Evolutionary conservation across 768 basidiomycete genomes (phyloP).

Genomic region (Clitopilus passeckerianus): DNA sequence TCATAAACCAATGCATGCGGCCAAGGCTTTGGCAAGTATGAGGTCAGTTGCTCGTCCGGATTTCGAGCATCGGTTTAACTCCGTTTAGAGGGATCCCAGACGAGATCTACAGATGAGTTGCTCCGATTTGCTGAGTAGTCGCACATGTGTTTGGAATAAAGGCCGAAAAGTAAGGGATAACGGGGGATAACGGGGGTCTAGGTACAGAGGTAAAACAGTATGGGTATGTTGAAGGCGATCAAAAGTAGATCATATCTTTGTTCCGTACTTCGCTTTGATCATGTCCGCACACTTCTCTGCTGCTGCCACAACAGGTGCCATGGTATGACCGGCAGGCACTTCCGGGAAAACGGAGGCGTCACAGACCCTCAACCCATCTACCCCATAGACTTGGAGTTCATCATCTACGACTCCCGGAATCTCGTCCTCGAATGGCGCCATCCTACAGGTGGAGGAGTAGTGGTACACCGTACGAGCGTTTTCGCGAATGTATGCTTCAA

Average conservation of each 20-base stretch:
- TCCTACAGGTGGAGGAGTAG: constrained; percentile 30
- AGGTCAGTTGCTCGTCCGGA: too few relatives aligned
- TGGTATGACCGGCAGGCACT: constrained; percentile 10
- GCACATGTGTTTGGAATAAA: too few relatives aligned
- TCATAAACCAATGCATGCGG: too few relatives aligned
- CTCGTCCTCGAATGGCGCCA: constrained; percentile 22
- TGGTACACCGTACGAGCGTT: constrained; percentile 24
- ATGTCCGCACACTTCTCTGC: constrained; percentile 16
- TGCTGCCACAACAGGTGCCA: constrained; percentile 10
- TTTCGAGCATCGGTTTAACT: too few relatives aligned
- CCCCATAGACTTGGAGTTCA: constrained; percentile 15
- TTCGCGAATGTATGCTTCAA: constrained; percentile 24
- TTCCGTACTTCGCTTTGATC: background rate
- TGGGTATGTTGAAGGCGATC: background rate
- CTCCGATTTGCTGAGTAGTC: too few relatives aligned
- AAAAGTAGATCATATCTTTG: background rate
- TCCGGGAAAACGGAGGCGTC: constrained; percentile 16
- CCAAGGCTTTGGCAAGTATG: too few relatives aligned
- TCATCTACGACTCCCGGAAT: constrained; percentile 15
- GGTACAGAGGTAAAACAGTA: too few relatives aligned
- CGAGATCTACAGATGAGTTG: too few relatives aligned
- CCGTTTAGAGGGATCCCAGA: too few relatives aligned
- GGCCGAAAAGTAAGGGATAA: too few relatives aligned
- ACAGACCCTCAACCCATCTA: constrained; percentile 13
- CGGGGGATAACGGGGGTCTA: too few relatives aligned